These are phyloP conservation scores for Penicillium subrubescens DNA, from an alignment of 495 filamentous ascomycete genomes.

Conservation along the genomic window DNA sequence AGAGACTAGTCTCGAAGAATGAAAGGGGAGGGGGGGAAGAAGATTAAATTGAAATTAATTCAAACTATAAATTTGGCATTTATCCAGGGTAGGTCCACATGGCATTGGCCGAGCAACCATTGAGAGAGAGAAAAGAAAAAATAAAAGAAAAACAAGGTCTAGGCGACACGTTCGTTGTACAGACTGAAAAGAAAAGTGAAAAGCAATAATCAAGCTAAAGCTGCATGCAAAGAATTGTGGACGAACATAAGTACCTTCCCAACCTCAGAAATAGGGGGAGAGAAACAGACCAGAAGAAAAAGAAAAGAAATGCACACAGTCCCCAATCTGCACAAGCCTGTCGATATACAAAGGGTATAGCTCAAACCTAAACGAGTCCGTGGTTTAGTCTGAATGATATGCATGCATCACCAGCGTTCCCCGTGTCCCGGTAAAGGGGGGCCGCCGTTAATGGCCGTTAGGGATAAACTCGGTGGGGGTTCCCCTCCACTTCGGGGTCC, in stretches of 20 bases:
- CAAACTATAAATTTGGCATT: conserved; percentile 4
- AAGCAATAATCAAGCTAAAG: not conserved
- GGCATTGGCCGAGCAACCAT: not conserved
- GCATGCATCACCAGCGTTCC: conserved; percentile 25
- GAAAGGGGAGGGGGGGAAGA: not conserved
- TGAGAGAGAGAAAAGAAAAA: not conserved
- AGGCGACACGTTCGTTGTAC: conserved; percentile 9
- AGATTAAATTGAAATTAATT: not conserved
- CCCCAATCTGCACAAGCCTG: not conserved
- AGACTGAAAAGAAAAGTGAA: not conserved
- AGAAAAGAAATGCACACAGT: not conserved
- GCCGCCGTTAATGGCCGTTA: conserved; percentile 26
- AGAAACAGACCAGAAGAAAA: not conserved
- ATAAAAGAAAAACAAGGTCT: not conserved
- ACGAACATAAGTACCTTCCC: not conserved
- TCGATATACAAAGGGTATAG: not conserved
- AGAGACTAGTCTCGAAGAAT: conserved; percentile 15
- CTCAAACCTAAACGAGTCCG: conserved; percentile 2
- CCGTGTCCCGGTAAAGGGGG: conserved; percentile 23
- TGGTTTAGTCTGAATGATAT: conserved; percentile 21
- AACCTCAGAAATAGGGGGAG: not conserved
- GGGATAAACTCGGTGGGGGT: conserved; percentile 7
- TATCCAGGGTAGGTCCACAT: not conserved
- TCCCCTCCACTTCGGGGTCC: not conserved
- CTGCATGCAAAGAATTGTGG: not conserved